Evolutionary conservation across 176 grass and related monocot species (phyloP).

Genomic region (Carex myosuroides): DNA sequence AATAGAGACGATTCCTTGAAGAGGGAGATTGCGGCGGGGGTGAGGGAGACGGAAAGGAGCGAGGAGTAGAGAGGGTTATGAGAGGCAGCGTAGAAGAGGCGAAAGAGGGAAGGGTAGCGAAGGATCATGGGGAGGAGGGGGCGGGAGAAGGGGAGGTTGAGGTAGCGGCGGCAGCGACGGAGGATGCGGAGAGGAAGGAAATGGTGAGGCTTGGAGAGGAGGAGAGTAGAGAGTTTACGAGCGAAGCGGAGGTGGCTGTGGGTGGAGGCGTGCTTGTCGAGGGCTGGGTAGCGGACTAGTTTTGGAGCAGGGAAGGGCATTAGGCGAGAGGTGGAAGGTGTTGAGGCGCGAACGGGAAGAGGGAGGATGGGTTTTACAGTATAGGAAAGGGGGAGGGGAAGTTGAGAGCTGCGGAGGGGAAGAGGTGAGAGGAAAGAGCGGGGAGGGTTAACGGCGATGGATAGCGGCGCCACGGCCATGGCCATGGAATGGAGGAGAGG

Average conservation of each 20-base stretch:
- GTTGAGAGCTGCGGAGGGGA: background rate
- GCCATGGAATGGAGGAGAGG: background rate
- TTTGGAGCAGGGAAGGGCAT: constrained; percentile 26
- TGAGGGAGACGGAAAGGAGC: constrained; percentile 52
- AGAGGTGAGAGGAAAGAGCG: background rate
- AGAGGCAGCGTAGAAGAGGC: constrained; percentile 40
- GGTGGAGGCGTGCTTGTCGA: constrained; percentile 55
- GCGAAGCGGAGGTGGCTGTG: constrained; percentile 60
- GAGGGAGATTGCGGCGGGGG: constrained; percentile 38
- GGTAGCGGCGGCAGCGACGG: constrained; percentile 48
- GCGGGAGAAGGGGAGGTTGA: constrained; percentile 39
- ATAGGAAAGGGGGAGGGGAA: background rate
- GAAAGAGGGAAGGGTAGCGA: constrained; percentile 62
- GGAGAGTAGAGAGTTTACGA: constrained; percentile 58
- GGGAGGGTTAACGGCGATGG: background rate
- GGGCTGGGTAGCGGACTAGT: constrained; percentile 50
- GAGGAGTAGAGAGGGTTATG: constrained; percentile 18
- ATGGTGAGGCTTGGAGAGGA: constrained; percentile 60
- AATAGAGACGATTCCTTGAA: constrained; percentile 22
- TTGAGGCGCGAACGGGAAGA: background rate
- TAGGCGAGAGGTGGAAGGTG: background rate
- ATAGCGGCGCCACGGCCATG: constrained; percentile 5
- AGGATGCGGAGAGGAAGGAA: constrained; percentile 79
- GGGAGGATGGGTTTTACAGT: background rate
- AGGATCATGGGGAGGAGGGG: constrained; percentile 53